Percentiles rank a stretch among this genome's conserved stretches.
These are phyloP conservation scores for Cercophora sp. DNA, from an alignment of 495 filamentous ascomycete genomes.

Conservation along the genomic window DNA sequence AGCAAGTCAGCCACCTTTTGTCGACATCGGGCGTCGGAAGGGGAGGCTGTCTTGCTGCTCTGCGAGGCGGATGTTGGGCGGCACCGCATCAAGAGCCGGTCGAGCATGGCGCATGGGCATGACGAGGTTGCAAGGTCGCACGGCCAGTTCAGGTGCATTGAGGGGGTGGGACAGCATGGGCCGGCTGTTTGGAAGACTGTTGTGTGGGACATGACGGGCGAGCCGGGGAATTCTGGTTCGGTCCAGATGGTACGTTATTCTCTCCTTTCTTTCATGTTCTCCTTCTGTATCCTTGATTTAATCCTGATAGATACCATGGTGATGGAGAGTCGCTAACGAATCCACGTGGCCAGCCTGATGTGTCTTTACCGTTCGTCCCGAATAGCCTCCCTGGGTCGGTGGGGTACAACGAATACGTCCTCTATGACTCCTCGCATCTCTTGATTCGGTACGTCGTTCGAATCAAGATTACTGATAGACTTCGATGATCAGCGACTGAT, in stretches of 20 bases:
- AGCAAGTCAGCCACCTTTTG: slow-evolving; percentile 62
- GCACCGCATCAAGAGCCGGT: not conserved
- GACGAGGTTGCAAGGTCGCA: not conserved
- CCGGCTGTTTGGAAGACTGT: not conserved
- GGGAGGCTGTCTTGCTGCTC: slow-evolving; percentile 49
- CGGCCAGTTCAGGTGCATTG: not conserved
- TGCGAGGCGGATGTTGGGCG: slow-evolving; percentile 62
- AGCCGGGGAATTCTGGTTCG: not conserved
- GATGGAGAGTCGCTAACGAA: too few relatives aligned
- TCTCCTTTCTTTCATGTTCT: not conserved
- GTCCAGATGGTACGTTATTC: slow-evolving; percentile 2
- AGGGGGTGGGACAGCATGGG: not conserved
- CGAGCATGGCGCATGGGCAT: not conserved
- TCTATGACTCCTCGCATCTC: not conserved
- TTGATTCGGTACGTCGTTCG: not conserved
- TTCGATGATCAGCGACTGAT: too few relatives aligned
- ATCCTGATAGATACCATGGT: too few relatives aligned
- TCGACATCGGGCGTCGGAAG: slow-evolving; percentile 31
- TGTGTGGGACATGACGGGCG: slow-evolving; percentile 2
- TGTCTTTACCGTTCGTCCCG: not conserved
- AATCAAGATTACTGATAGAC: too few relatives aligned
- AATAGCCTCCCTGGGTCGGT: not conserved
- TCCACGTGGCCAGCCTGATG: not conserved
- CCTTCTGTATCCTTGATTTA: not conserved
- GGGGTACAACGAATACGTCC: slow-evolving; percentile 6